These are phyloP conservation scores for Malus hybrid DNA, from an alignment of 331 rosid species.

Conservation along the genomic window DNA sequence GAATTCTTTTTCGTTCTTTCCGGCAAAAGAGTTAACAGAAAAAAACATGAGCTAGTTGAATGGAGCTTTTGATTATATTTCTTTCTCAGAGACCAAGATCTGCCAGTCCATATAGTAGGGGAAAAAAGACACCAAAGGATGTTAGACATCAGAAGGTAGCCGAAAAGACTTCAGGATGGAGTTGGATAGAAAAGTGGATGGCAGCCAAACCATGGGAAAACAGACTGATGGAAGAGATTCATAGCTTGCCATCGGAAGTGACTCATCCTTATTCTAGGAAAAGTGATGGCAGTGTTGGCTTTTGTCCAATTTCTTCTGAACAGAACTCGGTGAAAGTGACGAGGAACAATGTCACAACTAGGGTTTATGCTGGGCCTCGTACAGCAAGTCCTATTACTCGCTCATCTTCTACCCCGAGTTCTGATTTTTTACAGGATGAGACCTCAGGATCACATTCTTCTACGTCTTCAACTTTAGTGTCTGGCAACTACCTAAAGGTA, in stretches of 20 bases:
- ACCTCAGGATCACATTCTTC: slow-evolving; percentile 51
- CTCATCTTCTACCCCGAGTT: slow-evolving; percentile 54
- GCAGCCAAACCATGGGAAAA: slow-evolving; percentile 71
- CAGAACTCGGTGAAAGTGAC: slow-evolving; percentile 33
- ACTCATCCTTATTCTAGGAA: slow-evolving; percentile 30
- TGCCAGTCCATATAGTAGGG: slow-evolving; percentile 58
- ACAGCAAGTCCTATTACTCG: slow-evolving; percentile 30
- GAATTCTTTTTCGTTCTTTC: background rate
- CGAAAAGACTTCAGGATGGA: slow-evolving; percentile 34
- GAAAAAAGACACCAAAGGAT: slow-evolving; percentile 26
- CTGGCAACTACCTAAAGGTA: slow-evolving; percentile 18
- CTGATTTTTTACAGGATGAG: slow-evolving; percentile 49
- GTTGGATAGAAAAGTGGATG: slow-evolving; percentile 77
- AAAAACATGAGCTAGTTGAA: background rate
- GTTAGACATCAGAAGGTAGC: slow-evolving; percentile 32
- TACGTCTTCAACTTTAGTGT: slow-evolving; percentile 32
- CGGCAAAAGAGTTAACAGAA: background rate
- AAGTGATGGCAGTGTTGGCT: slow-evolving; percentile 33
- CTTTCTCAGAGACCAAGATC: slow-evolving; percentile 44
- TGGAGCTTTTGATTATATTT: background rate
- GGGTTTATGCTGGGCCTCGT: slow-evolving; percentile 38
- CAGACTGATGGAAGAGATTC: slow-evolving; percentile 38
- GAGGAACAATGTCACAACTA: slow-evolving; percentile 55
- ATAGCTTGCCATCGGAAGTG: slow-evolving; percentile 26
- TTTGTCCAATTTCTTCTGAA: slow-evolving; percentile 34